phyloP scores from a whole-genome alignment of 257 asterid genomes.

The Mitragyna speciosa region DNA sequence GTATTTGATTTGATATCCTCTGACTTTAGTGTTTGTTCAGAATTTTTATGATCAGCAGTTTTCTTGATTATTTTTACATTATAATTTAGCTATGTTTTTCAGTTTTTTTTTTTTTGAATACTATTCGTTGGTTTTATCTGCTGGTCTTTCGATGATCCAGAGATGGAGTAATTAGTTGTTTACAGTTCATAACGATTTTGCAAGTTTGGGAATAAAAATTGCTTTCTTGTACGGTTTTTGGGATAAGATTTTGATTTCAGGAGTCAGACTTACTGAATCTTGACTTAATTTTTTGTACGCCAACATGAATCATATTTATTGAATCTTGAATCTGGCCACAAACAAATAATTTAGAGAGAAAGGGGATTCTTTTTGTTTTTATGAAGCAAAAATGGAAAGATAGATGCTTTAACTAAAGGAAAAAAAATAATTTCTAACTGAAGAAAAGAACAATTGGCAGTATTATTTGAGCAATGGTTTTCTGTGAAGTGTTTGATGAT shows the following conservation, averaged over 20 bases:
- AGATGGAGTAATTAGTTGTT: not conserved
- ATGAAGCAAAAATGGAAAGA: too few relatives aligned
- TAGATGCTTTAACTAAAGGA: not conserved
- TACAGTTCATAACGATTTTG: too few relatives aligned
- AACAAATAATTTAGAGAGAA: not conserved
- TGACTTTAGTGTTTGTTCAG: not conserved
- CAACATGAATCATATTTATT: not conserved
- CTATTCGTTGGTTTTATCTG: not conserved
- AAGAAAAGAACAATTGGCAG: not conserved
- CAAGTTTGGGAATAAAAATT: not conserved
- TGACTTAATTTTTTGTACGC: not conserved
- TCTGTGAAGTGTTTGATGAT: not conserved
- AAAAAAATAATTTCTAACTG: too few relatives aligned
- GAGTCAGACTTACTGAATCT: not conserved
- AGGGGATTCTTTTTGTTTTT: not conserved
- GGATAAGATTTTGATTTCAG: not conserved
- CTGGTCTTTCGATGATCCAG: not conserved
- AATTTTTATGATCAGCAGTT: not conserved
- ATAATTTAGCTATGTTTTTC: not conserved
- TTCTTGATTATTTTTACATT: not conserved
- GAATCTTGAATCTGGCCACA: not conserved
- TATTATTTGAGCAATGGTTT: not conserved
- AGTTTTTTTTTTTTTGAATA: not conserved
- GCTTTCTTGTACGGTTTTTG: not conserved
- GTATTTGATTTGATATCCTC: constrained; percentile 18